phyloP scores from a whole-genome alignment of 352 stramenopile genomes.

The Globisporangium splendens region DNA sequence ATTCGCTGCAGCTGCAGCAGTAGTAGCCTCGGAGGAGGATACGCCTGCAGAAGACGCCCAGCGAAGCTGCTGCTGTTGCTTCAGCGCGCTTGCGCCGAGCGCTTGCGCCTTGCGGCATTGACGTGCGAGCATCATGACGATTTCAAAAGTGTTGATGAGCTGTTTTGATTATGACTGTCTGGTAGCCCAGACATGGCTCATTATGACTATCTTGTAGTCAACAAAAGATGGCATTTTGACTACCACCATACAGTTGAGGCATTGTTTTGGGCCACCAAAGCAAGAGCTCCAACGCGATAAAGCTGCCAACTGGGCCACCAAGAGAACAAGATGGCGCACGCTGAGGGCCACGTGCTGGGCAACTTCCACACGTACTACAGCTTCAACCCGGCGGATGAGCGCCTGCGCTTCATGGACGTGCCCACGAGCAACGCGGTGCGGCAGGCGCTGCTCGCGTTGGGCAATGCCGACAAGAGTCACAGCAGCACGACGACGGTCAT shows the following conservation, averaged over 20 bases:
- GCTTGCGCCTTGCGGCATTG: constrained; percentile 12
- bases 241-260: no score
- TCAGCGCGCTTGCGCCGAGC: constrained; percentile 2
- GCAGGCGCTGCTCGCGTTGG: constrained; percentile 29
- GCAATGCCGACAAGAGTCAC: constrained; percentile 15
- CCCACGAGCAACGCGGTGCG: constrained; percentile 36
- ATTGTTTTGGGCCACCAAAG: not conserved
- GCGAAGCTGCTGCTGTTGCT: constrained; percentile 9
- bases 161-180: not conserved
- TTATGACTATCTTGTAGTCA: not conserved
- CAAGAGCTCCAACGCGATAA: not conserved
- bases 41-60: constrained; percentile 1
- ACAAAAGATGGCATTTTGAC: not conserved
- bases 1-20: constrained; percentile 1
- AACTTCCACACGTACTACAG: constrained; percentile 87
- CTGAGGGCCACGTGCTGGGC: constrained; percentile 68
- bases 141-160: not conserved
- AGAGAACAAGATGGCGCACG: constrained; percentile 27
- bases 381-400: constrained; percentile 74
- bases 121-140: constrained; percentile 12
- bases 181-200: not conserved
- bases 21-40: not conserved
- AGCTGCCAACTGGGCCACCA: not conserved
- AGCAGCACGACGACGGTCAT: constrained; percentile 38
- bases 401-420: constrained; percentile 69